Evolutionary conservation across 768 basidiomycete species (phyloP).

Genomic region (Pholiota microspora): DNA sequence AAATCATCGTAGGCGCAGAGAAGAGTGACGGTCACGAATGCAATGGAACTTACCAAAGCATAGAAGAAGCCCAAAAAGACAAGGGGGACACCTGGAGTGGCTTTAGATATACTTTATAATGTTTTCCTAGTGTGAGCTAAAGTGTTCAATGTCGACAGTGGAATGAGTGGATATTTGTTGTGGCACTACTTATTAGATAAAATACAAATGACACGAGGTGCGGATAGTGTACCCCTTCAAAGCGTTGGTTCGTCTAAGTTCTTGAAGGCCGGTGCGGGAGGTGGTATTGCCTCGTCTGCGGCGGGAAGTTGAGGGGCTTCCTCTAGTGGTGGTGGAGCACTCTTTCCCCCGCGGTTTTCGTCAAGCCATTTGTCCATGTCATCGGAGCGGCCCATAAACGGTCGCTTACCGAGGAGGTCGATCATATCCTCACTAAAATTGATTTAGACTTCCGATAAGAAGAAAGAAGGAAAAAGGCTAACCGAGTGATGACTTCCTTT

Average conservation of each 20-base stretch:
- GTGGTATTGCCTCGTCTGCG: conserved; percentile 43
- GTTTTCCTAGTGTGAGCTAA: not conserved
- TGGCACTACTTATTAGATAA: conserved; percentile 24
- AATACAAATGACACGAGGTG: conserved; percentile 24
- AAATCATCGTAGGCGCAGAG: conserved; percentile 52
- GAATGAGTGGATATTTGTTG: conserved; percentile 22
- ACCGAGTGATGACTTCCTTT: conserved; percentile 96
- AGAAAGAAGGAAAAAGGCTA: conserved; percentile 10
- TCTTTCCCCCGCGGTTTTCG: conserved; percentile 62
- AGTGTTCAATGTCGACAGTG: not conserved
- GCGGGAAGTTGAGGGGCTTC: conserved; percentile 29
- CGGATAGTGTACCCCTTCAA: conserved; percentile 12
- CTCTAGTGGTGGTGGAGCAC: conserved; percentile 67
- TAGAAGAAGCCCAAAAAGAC: conserved; percentile 55
- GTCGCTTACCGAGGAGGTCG: conserved; percentile 74
- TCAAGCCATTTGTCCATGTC: conserved; percentile 99
- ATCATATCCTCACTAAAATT: conserved; percentile 82
- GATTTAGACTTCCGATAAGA: conserved; percentile 4
- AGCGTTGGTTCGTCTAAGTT: conserved; percentile 22
- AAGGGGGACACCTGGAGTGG: conserved; percentile 79
- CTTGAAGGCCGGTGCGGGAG: conserved; percentile 40
- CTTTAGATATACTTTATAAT: conserved; percentile 61
- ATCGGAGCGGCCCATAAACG: conserved; percentile 73
- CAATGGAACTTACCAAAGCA: conserved; percentile 52
- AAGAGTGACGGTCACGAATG: conserved; percentile 41